Base-by-base conservation (phyloP, 2,329 filamentous ascomycete species). In the Aspergillus udagawae region DNA sequence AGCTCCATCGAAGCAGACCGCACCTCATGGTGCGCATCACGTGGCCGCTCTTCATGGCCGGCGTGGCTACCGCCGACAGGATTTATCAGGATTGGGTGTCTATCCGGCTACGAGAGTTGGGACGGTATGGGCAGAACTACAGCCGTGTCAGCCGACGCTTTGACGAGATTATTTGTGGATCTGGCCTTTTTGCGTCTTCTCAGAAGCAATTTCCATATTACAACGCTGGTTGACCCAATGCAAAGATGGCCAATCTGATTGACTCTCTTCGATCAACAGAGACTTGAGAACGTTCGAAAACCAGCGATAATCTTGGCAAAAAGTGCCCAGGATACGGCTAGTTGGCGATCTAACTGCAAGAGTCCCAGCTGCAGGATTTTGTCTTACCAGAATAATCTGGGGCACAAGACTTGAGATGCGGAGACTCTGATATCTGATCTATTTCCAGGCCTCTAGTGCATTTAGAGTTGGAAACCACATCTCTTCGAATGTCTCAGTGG, bases 31-130 rank as follows among this genome's bases (percentile, higher is more conserved):
- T 63, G 3, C 59, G 66, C 44, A 70, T 68, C 32, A 57, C 59
- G 20, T 68, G 66, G 67, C 67, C 63, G 8, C 54, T 68, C 9
- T 66, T 67, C 41, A 59, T 67, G 10, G 66, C 66, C 1, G 65
- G 66, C 3, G 65, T 67, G 47, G 66, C 65, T 21, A 68, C 67
- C 14, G 54, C 60, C 1, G 67, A 69, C 32, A 54, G 53, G 5
- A 67, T 66, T 9, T 65, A 65, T 53, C 61, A 64, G 48, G 67
- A 69, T 53, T 70, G 68, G 67, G 64, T 68, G 25, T 65, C 67
- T 17, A 67, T 67, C 27, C 63, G 64, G 21, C 52, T 70, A 32
- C 59, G 60, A 4, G 66, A 67, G 44, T 56, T 68, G 14, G 61
- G 67, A 23, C 62, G 59, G 25, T 65, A 66, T 56, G 66, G 62